phyloP scores from a whole-genome alignment of 345 rosid genomes.

The Euclidium syriacum region DNA sequence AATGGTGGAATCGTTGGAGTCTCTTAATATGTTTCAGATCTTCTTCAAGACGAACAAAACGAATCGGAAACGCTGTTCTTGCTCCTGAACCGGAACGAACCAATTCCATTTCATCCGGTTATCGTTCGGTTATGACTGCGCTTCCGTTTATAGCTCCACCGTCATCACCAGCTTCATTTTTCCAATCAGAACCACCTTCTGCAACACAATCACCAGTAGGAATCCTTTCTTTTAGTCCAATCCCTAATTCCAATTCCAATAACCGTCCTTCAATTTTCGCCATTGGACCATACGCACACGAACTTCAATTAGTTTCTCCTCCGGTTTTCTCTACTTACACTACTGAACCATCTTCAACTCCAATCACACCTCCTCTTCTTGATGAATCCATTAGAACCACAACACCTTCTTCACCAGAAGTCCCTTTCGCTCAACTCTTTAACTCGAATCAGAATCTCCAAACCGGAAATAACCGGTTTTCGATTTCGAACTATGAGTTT shows the following conservation, averaged over 20 bases:
- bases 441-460: slow-evolving; percentile 38
- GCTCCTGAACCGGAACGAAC: slow-evolving; percentile 48
- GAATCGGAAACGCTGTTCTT: slow-evolving; percentile 63
- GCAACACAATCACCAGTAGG: slow-evolving; percentile 84
- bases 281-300: slow-evolving; percentile 90
- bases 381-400: slow-evolving; percentile 55
- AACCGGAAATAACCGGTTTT: slow-evolving; percentile 41
- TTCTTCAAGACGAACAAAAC: slow-evolving; percentile 46
- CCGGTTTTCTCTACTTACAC: slow-evolving; percentile 88
- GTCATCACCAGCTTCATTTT: slow-evolving; percentile 93
- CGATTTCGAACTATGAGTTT: slow-evolving; percentile 57
- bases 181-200: slow-evolving; percentile 90
- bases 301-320: slow-evolving; percentile 89
- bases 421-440: slow-evolving; percentile 87
- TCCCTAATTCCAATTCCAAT: slow-evolving; percentile 59
- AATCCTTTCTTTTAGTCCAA: slow-evolving; percentile 47
- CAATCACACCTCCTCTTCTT: slow-evolving; percentile 79
- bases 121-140: slow-evolving; percentile 28
- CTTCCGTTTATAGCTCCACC: slow-evolving; percentile 92
- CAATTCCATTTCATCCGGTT: slow-evolving; percentile 34
- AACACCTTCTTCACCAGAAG: slow-evolving; percentile 94
- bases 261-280: slow-evolving; percentile 87
- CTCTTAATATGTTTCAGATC: slow-evolving; percentile 72
- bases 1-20: slow-evolving; percentile 74
- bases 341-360: slow-evolving; percentile 99